Percentiles rank a stretch among this genome's conserved stretches.
Evolutionary conservation across 495 filamentous ascomycete genomes (phyloP).

Genomic region (Darksidea phi): DNA sequence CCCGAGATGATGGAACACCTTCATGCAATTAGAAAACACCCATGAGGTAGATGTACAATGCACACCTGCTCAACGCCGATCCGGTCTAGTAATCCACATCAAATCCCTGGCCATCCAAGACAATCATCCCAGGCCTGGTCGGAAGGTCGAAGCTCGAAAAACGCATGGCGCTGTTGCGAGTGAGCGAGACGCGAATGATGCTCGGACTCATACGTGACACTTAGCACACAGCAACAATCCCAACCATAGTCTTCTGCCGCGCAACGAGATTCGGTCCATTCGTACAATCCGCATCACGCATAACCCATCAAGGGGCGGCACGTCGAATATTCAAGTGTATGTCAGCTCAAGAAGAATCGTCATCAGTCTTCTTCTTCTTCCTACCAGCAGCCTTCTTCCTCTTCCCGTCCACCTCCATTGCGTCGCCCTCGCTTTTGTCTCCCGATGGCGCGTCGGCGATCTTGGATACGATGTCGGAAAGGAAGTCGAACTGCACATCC

Average conservation of each 20-base stretch:
- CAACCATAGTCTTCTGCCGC: no score
- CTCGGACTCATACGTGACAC: no score
- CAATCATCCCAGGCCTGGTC: not conserved
- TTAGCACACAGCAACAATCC: no score
- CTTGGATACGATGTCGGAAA: slow-evolving; percentile 84
- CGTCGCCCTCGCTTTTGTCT: slow-evolving; percentile 56
- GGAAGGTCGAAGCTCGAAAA: not conserved
- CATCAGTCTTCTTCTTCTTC: slow-evolving; percentile 40
- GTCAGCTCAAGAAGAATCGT: slow-evolving; percentile 37
- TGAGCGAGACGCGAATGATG: no score
- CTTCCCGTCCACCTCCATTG: slow-evolving; percentile 53
- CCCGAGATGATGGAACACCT: not conserved
- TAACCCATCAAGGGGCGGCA: no score
- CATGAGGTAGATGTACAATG: not conserved
- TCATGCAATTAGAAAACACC: not conserved
- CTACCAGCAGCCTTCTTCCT: slow-evolving; percentile 50
- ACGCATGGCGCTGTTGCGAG: no score
- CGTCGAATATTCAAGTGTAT: no score
- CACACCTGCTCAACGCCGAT: not conserved
- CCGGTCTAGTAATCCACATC: not conserved
- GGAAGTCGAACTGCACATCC: slow-evolving; percentile 88
- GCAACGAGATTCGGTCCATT: no score
- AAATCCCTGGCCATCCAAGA: not conserved
- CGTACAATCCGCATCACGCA: no score
- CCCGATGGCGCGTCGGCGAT: slow-evolving; percentile 69